phyloP scores from a whole-genome alignment of 495 filamentous ascomycete species.

The Clohesyomyces aquaticus region DNA sequence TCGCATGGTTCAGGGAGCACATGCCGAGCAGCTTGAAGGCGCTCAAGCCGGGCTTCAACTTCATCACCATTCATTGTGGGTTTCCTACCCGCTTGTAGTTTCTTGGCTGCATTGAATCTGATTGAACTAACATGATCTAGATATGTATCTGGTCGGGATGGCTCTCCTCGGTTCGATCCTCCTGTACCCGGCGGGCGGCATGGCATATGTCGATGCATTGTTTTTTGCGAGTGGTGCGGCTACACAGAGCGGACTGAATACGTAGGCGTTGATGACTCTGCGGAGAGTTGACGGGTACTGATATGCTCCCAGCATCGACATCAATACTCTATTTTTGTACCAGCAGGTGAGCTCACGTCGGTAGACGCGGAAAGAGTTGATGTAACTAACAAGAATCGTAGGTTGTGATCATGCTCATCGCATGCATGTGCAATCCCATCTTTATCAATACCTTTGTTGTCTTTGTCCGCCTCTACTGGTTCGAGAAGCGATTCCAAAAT shows the following conservation, averaged over 20 bases:
- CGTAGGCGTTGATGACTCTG: constrained; percentile 48
- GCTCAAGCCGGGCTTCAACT: constrained; percentile 71
- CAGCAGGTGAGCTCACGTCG: constrained; percentile 61
- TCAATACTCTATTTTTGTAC: constrained; percentile 74
- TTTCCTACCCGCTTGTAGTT: no score
- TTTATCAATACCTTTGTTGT: constrained; percentile 87
- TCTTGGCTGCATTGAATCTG: no score
- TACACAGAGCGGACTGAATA: constrained; percentile 92
- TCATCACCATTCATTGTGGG: constrained; percentile 82
- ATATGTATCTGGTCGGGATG: constrained; percentile 76
- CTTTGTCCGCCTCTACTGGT: constrained; percentile 93
- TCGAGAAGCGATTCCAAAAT: constrained; percentile 88
- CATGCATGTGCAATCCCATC: constrained; percentile 72
- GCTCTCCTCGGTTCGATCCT: constrained; percentile 74
- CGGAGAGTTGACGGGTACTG: constrained; percentile 10
- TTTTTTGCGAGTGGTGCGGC: constrained; percentile 79
- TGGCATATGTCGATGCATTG: constrained; percentile 86
- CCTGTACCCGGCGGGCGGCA: constrained; percentile 62
- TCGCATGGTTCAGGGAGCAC: constrained; percentile 51
- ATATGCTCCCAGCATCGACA: constrained; percentile 58
- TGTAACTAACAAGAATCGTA: constrained; percentile 1
- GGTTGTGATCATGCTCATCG: constrained; percentile 59
- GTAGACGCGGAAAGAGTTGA: not conserved
- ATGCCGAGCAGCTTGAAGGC: constrained; percentile 55
- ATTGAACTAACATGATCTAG: constrained; percentile 47